phyloP scores from a whole-genome alignment of 2,329 filamentous ascomycete genomes.

The Phyllosticta citribraziliensis region DNA sequence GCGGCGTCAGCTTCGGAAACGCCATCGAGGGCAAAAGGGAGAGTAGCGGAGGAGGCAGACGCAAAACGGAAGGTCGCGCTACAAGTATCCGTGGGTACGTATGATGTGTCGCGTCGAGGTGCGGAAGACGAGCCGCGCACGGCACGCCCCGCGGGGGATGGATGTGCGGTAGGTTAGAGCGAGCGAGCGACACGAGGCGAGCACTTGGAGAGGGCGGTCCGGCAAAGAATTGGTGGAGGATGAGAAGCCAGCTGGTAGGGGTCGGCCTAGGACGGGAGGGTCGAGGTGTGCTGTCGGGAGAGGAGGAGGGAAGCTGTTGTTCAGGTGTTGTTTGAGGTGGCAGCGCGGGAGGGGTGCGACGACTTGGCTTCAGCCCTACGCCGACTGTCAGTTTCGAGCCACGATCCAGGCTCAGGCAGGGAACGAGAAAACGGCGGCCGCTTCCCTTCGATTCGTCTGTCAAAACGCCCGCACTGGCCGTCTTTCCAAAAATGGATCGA shows the following conservation, averaged over 20 bases:
- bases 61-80: neutral
- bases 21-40: neutral
- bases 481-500: neutral
- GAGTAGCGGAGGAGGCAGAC: neutral
- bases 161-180: neutral
- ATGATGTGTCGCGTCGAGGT: neutral
- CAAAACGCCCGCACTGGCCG: neutral
- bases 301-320: neutral
- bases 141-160: neutral
- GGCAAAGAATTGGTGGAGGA: neutral
- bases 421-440: neutral
- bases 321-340: neutral
- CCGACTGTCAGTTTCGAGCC: neutral
- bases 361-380: neutral
- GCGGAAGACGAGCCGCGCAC: neutral
- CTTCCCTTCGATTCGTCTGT: neutral
- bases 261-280: neutral
- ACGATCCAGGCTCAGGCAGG: too few species aligned
- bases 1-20: conserved; percentile 46
- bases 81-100: neutral
- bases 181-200: neutral
- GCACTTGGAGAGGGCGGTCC: neutral
- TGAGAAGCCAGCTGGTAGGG: neutral
- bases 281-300: neutral
- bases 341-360: neutral